Percentiles rank a stretch among this genome's conserved stretches.
These are phyloP conservation scores for Lupinus albus DNA, from an alignment of 306 rosid species.

Conservation along the genomic window DNA sequence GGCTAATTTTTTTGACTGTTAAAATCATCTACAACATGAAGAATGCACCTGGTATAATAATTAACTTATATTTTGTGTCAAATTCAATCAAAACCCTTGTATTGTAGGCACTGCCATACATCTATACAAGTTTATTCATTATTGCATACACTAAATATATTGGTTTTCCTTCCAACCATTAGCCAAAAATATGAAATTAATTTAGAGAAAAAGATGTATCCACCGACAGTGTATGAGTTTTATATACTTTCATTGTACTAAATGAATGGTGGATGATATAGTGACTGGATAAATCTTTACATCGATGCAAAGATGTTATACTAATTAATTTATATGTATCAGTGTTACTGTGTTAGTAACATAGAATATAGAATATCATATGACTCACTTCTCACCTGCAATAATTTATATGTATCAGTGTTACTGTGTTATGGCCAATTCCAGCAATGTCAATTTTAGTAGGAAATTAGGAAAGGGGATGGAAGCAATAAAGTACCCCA, in stretches of 20 bases:
- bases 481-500: not conserved
- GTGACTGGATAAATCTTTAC: too few species aligned
- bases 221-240: too few species aligned
- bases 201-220: too few species aligned
- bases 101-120: not conserved
- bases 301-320: too few species aligned
- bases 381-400: too few species aligned
- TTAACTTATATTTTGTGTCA: not conserved
- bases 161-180: slow-evolving; percentile 52
- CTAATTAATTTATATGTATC: not conserved
- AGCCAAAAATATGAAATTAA: not conserved
- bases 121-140: not conserved
- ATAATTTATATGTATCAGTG: too few species aligned
- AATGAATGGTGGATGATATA: too few species aligned
- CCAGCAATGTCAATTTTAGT: too few species aligned
- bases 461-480: too few species aligned
- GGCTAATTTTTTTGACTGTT: not conserved
- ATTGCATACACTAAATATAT: slow-evolving; percentile 24
- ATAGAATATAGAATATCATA: too few species aligned
- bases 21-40: not conserved
- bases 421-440: not conserved
- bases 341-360: too few species aligned
- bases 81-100: not conserved
- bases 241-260: too few species aligned
- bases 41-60: not conserved